These are phyloP conservation scores for Tulasnella sp. DNA, from an alignment of 768 basidiomycete genomes.

Conservation along the genomic window DNA sequence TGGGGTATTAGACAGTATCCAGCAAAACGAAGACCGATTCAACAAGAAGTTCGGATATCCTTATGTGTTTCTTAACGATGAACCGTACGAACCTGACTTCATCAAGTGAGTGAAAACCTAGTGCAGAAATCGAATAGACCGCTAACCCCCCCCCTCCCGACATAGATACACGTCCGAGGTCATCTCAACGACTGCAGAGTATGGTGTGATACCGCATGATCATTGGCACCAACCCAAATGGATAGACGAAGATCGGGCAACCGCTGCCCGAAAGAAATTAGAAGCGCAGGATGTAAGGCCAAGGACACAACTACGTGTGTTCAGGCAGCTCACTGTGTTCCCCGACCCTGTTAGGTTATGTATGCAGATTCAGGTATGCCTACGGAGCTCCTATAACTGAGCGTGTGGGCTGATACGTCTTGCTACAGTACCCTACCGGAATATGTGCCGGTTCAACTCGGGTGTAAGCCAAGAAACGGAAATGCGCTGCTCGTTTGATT, in stretches of 20 bases:
- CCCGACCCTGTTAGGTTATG: slow-evolving; percentile 24
- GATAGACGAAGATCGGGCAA: slow-evolving; percentile 72
- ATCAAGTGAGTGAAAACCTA: slow-evolving; percentile 47
- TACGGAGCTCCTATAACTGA: neutral
- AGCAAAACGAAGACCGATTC: slow-evolving; percentile 83
- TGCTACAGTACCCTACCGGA: slow-evolving; percentile 59
- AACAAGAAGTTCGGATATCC: slow-evolving; percentile 75
- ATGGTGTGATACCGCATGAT: slow-evolving; percentile 56
- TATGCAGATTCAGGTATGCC: slow-evolving; percentile 29
- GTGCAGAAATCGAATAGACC: neutral
- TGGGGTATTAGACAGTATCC: slow-evolving; percentile 60
- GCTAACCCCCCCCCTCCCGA: no score
- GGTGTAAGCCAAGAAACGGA: slow-evolving; percentile 49
- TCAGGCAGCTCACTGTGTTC: neutral
- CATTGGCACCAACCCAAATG: slow-evolving; percentile 77
- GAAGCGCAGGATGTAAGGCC: slow-evolving; percentile 46
- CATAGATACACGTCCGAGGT: slow-evolving; percentile 45
- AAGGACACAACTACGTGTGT: neutral
- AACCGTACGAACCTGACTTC: slow-evolving; percentile 68
- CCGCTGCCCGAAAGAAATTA: slow-evolving; percentile 57
- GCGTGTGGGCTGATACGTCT: neutral
- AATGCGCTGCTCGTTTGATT: neutral
- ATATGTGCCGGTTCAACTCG: slow-evolving; percentile 95
- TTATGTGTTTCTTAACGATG: slow-evolving; percentile 80
- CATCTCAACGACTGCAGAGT: slow-evolving; percentile 60